Conservation (phyloP, 2,329 filamentous ascomycete genomes). For the Aureobasidium lini region DNA sequence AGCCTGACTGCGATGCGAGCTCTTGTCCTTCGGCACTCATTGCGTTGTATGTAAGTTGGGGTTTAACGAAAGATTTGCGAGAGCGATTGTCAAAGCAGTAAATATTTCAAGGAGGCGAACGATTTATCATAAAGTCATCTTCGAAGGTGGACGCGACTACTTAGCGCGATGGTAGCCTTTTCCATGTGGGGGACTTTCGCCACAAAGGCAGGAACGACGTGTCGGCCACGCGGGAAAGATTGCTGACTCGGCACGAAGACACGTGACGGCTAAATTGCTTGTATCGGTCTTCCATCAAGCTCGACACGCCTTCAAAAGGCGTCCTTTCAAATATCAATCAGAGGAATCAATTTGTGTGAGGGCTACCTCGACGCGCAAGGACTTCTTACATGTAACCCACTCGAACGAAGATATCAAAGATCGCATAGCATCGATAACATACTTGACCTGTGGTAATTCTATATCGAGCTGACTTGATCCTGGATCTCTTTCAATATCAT, state of each 20-base stretch:
- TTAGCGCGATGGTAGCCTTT: not conserved
- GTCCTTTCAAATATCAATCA: too few relatives aligned
- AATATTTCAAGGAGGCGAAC: not conserved
- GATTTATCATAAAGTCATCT: not conserved
- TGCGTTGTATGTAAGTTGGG: not conserved
- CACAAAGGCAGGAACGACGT: slow-evolving; percentile 4
- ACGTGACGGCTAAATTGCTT: not conserved
- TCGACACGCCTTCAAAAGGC: too few relatives aligned
- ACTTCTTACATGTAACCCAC: too few relatives aligned
- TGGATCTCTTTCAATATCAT: too few relatives aligned
- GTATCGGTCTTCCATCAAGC: too few relatives aligned
- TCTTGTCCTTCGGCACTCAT: slow-evolving; percentile 45
- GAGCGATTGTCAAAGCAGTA: not conserved
- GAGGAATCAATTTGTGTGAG: too few relatives aligned
- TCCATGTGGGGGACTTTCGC: not conserved
- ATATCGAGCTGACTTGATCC: too few relatives aligned
- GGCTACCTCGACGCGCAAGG: too few relatives aligned
- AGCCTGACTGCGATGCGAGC: slow-evolving; percentile 61
- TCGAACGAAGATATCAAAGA: too few relatives aligned
- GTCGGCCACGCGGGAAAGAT: not conserved
- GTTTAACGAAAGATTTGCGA: not conserved
- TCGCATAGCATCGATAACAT: too few relatives aligned
- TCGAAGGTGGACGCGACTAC: not conserved
- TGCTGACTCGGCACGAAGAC: not conserved
- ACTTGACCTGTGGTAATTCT: too few relatives aligned